Percentiles rank a stretch among this genome's conserved stretches.
phyloP scores from a whole-genome alignment of 2,329 filamentous ascomycete species.

The Ophiobolus disseminans region DNA sequence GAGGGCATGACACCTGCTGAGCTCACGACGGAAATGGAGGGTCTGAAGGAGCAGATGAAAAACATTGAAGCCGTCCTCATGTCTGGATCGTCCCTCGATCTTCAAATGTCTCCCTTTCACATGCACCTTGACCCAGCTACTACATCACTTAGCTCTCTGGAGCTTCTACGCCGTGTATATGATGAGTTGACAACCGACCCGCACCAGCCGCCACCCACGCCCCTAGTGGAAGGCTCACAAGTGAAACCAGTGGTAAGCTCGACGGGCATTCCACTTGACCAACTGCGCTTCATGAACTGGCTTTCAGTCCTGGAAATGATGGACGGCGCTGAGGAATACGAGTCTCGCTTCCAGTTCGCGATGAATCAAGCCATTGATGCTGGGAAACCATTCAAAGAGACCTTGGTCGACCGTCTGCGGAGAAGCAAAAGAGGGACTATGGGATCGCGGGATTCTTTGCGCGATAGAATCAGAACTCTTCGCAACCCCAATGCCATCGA shows the following conservation, averaged over 20 bases:
- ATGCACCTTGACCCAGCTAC: slow-evolving; percentile 44
- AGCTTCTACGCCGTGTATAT: slow-evolving; percentile 50
- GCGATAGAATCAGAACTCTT: slow-evolving; percentile 12
- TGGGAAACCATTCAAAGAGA: slow-evolving; percentile 10
- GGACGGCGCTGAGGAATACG: slow-evolving; percentile 40
- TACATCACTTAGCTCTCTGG: slow-evolving; percentile 27
- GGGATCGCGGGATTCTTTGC: neutral
- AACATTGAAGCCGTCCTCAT: slow-evolving; percentile 40
- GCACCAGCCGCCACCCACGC: slow-evolving; percentile 33
- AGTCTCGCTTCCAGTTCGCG: slow-evolving; percentile 10
- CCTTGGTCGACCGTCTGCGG: slow-evolving; percentile 7
- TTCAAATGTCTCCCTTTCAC: slow-evolving; percentile 44
- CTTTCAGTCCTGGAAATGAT: slow-evolving; percentile 56
- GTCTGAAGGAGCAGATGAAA: slow-evolving; percentile 31
- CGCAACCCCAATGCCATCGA: neutral
- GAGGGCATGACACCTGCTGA: slow-evolving; percentile 22
- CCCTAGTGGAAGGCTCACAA: slow-evolving; percentile 11
- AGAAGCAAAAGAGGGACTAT: slow-evolving; percentile 4
- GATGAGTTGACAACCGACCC: slow-evolving; percentile 54
- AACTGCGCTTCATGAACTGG: slow-evolving; percentile 60
- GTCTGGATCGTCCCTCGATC: slow-evolving; percentile 45
- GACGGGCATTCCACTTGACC: slow-evolving; percentile 53
- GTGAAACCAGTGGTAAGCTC: slow-evolving; percentile 25
- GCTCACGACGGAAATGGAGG: slow-evolving; percentile 25
- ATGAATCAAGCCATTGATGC: slow-evolving; percentile 19